A percentile compares a stretch with the other conserved stretches of the same genome.
These are phyloP conservation scores for Blumeria graminis DNA, from an alignment of 2,329 filamentous ascomycete species.

Conservation along the genomic window DNA sequence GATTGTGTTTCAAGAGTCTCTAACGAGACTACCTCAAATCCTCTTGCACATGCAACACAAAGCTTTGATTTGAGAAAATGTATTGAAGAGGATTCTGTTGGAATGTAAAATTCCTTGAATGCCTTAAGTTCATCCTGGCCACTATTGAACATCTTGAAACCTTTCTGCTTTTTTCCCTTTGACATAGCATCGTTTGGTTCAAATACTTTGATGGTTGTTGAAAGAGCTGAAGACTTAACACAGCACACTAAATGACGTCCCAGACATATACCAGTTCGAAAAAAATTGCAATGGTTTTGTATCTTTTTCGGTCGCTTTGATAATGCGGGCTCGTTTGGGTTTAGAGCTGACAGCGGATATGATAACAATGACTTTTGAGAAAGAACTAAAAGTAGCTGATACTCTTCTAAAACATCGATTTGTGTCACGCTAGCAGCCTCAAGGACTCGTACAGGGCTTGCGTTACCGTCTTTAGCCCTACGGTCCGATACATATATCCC, in stretches of 20 bases:
- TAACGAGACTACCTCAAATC: constrained; percentile 89
- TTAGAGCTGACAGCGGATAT: constrained; percentile 67
- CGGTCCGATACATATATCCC: constrained; percentile 85
- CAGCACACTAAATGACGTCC: constrained; percentile 88
- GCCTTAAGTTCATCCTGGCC: constrained; percentile 89
- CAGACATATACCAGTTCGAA: constrained; percentile 88
- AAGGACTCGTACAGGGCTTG: constrained; percentile 57
- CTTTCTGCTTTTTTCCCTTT: constrained; percentile 86
- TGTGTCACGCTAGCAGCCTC: constrained; percentile 78
- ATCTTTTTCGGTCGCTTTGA: constrained; percentile 87
- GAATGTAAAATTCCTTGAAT: constrained; percentile 98
- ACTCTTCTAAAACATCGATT: constrained; percentile 88
- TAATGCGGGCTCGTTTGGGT: constrained; percentile 56
- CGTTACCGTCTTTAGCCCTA: constrained; percentile 54
- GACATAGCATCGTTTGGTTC: constrained; percentile 89
- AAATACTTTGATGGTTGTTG: constrained; percentile 96
- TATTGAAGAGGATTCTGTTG: constrained; percentile 90
- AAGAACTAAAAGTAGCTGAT: constrained; percentile 71
- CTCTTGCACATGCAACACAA: constrained; percentile 83
- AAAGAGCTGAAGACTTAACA: constrained; percentile 81
- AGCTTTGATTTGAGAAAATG: constrained; percentile 94
- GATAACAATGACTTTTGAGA: constrained; percentile 84
- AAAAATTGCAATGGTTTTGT: constrained; percentile 91
- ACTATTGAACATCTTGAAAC: constrained; percentile 84
- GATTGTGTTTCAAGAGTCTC: constrained; percentile 97